These are phyloP conservation scores for Claviceps africana DNA, from an alignment of 2,329 filamentous ascomycete genomes.

Conservation along the genomic window DNA sequence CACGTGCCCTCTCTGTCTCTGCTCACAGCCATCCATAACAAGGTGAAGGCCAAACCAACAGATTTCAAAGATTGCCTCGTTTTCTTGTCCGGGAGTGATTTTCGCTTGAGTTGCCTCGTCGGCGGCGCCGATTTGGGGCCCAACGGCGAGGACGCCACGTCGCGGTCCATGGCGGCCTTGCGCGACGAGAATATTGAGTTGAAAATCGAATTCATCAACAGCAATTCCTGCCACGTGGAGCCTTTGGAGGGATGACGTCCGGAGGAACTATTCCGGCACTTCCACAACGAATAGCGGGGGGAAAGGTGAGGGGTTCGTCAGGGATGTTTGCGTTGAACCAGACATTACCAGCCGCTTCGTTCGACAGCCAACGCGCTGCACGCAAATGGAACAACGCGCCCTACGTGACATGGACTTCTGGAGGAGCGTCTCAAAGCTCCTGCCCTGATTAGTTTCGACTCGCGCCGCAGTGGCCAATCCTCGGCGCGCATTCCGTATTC, in stretches of 20 bases:
- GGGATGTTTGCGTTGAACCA: background rate
- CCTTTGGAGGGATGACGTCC: background rate
- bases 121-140: background rate
- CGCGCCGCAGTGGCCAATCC: too few relatives aligned
- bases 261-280: background rate
- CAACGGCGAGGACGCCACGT: background rate
- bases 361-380: too few relatives aligned
- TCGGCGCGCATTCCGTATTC: background rate
- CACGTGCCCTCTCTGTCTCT: background rate
- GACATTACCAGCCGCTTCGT: background rate
- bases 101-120: background rate
- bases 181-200: constrained; percentile 3
- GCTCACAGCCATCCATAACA: background rate
- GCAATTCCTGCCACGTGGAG: background rate
- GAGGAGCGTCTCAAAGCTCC: background rate
- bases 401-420: background rate
- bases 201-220: constrained; percentile 2
- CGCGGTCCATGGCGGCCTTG: background rate
- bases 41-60: background rate
- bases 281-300: background rate
- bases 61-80: background rate
- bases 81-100: background rate
- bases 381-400: too few relatives aligned
- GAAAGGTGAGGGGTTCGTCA: background rate
- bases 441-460: background rate